phyloP scores from a whole-genome alignment of 2,329 filamentous ascomycete species.

The Pseudopyrenochaeta lycopersici region DNA sequence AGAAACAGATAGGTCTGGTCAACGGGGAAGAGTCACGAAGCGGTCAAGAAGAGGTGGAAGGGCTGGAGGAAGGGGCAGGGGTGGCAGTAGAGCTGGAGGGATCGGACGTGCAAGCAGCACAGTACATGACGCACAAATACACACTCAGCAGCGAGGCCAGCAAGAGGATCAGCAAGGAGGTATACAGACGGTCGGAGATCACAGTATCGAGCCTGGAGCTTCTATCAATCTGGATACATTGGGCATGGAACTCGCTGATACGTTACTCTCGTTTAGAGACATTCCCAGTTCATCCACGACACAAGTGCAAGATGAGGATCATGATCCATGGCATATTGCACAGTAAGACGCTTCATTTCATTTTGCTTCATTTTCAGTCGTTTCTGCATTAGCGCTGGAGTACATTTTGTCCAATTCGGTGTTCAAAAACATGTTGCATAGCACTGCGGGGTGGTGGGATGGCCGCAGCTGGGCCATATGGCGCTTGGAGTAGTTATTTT shows the following conservation, averaged over 20 bases:
- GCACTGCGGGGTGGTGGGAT: not conserved
- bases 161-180: not conserved
- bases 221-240: not conserved
- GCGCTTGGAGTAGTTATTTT: not conserved
- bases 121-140: not conserved
- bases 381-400: not conserved
- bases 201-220: not conserved
- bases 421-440: not conserved
- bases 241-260: not conserved
- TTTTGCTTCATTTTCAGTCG: not conserved
- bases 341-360: not conserved
- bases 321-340: constrained; percentile 1
- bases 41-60: constrained; percentile 8
- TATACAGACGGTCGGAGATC: not conserved
- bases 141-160: not conserved
- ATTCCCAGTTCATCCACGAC: not conserved
- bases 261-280: constrained; percentile 1
- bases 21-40: constrained; percentile 8
- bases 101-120: not conserved
- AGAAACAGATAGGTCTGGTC: not conserved
- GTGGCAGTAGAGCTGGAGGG: constrained; percentile 1
- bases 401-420: not conserved
- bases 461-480: not conserved
- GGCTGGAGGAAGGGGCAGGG: constrained; percentile 3
- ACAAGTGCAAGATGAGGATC: not conserved